Percentiles rank a stretch among this genome's conserved stretches.
These are phyloP conservation scores for Cryptomeria japonica DNA, from an alignment of 75 land plant species.

Conservation along the genomic window DNA sequence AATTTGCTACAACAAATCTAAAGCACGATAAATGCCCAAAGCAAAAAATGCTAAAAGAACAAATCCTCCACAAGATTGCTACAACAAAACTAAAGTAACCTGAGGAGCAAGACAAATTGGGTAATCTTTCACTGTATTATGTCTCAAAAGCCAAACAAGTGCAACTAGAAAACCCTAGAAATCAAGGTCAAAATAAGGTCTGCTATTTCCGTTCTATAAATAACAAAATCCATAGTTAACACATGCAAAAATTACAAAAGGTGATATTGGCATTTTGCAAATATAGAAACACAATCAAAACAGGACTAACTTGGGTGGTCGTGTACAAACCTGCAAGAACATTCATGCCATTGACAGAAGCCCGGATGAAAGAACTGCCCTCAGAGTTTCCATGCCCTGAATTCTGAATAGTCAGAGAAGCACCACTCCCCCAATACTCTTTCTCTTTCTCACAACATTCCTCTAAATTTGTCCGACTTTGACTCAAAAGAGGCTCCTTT, in stretches of 20 bases:
- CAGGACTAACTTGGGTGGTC: not conserved
- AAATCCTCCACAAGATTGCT: not conserved
- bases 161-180: not conserved
- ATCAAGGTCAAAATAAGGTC: not conserved
- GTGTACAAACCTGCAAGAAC: slow-evolving; percentile 41
- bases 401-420: not conserved
- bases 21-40: not conserved
- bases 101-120: not conserved
- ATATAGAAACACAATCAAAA: not conserved
- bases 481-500: slow-evolving; percentile 11
- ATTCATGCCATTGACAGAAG: slow-evolving; percentile 39
- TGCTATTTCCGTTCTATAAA: not conserved
- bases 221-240: too few species aligned
- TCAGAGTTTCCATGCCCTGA: not conserved
- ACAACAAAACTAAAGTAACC: not conserved
- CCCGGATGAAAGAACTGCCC: slow-evolving; percentile 29
- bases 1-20: not conserved
- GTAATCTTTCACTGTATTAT: not conserved
- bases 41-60: not conserved
- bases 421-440: not conserved
- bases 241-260: too few species aligned
- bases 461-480: not conserved
- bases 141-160: not conserved
- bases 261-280: not conserved
- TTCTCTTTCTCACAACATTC: not conserved